Evolutionary conservation across 805 yeast genomes (phyloP).

Genomic region (Sungouiozyma ichnusensis): DNA sequence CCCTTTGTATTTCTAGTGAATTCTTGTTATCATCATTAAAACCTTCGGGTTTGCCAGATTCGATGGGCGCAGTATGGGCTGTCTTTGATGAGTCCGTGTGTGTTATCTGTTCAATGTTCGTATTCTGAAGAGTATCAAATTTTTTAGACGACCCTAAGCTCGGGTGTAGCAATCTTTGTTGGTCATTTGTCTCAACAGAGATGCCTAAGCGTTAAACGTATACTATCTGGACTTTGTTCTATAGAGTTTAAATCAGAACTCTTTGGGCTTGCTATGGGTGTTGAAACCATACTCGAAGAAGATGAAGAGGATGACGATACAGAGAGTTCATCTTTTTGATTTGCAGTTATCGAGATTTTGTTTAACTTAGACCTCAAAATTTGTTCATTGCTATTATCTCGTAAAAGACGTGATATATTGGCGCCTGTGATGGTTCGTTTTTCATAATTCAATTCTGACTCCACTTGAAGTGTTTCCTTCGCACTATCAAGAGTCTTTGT

Average conservation of each 20-base stretch:
- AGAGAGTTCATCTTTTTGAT: conserved; percentile 3
- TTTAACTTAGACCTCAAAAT: not conserved
- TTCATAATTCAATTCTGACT: not conserved
- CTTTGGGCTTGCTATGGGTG: conserved; percentile 12
- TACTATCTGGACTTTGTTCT: not conserved
- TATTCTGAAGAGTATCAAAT: not conserved
- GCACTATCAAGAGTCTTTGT: conserved; percentile 1
- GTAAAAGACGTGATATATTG: not conserved
- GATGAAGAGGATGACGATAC: conserved; percentile 9
- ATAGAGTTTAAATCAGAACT: not conserved
- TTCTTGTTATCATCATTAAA: no score
- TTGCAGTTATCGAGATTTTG: not conserved
- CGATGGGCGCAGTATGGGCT: no score
- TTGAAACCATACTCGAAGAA: conserved; percentile 8
- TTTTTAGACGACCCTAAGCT: not conserved
- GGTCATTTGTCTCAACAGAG: conserved; percentile 2
- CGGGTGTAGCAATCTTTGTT: not conserved
- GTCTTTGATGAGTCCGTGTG: no score
- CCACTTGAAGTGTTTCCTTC: not conserved
- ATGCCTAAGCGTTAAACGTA: conserved; percentile 9
- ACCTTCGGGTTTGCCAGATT: no score
- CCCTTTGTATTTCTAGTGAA: no score
- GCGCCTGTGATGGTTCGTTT: not conserved
- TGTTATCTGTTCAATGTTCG: no score
- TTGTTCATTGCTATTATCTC: not conserved